Percentiles rank a stretch among this genome's conserved stretches.
Evolutionary conservation across 495 filamentous ascomycete genomes (phyloP).

Genomic region (Pyrenula aspistea): DNA sequence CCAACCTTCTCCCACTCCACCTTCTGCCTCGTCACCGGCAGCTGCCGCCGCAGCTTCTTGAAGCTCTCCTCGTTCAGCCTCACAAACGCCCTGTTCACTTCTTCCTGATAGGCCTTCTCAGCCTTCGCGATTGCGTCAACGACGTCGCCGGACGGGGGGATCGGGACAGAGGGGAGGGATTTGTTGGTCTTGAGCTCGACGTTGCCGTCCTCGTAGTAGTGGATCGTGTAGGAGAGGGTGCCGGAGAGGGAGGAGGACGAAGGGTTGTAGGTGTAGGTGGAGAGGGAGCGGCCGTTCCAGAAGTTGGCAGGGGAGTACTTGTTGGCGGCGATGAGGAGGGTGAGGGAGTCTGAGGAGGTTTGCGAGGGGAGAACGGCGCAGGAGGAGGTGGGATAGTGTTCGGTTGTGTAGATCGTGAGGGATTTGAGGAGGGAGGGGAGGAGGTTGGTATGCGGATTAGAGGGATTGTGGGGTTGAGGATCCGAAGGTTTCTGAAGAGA

Average conservation of each 20-base stretch:
- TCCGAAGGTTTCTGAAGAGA: slow-evolving; percentile 49
- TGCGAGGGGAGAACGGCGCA: slow-evolving; percentile 55
- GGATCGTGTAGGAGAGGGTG: slow-evolving; percentile 52
- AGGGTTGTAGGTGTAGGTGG: slow-evolving; percentile 67
- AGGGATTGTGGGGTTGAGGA: slow-evolving; percentile 4
- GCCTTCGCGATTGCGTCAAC: slow-evolving; percentile 58
- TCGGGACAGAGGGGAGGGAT: slow-evolving; percentile 45
- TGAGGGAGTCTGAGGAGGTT: slow-evolving; percentile 31
- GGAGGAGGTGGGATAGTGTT: slow-evolving; percentile 79
- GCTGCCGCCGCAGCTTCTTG: slow-evolving; percentile 80
- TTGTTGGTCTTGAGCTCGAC: slow-evolving; percentile 83
- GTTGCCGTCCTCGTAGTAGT: slow-evolving; percentile 99
- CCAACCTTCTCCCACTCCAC: slow-evolving; percentile 99
- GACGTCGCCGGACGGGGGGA: slow-evolving; percentile 52
- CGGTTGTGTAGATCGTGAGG: slow-evolving; percentile 61
- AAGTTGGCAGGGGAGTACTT: slow-evolving; percentile 97
- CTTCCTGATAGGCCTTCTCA: slow-evolving; percentile 93
- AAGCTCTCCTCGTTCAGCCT: slow-evolving; percentile 86
- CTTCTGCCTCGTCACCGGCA: slow-evolving; percentile 95
- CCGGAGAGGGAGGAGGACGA: slow-evolving; percentile 31
- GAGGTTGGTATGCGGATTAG: neutral
- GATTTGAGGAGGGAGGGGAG: slow-evolving; percentile 63
- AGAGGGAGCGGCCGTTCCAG: slow-evolving; percentile 97
- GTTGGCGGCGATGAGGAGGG: slow-evolving; percentile 78
- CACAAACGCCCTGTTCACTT: slow-evolving; percentile 82